Evolutionary conservation across 2,329 filamentous ascomycete genomes (phyloP), one percentile per base, ranked within the genome.

Genomic region (Xylariaceae sp.): DNA sequence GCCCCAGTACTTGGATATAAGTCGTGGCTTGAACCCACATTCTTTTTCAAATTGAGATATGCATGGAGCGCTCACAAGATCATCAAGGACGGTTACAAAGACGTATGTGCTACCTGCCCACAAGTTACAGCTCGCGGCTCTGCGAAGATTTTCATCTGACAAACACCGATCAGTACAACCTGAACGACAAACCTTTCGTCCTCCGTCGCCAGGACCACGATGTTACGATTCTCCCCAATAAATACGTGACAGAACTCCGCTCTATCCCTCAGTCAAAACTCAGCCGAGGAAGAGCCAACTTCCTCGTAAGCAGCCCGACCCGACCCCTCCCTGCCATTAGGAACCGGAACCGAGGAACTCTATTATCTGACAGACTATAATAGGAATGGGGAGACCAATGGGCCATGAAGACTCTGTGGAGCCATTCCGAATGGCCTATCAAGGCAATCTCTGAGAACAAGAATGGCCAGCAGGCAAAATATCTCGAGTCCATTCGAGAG

Each of bases 331-430:
- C n/a, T n/a, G n/a, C n/a, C n/a, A n/a, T n/a, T n/a, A n/a, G n/a
- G n/a, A n/a, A n/a, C n/a, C n/a, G n/a, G n/a, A n/a, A n/a, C n/a
- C n/a, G n/a, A n/a, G n/a, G n/a, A n/a, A n/a, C n/a, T n/a, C n/a
- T n/a, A n/a, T n/a, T n/a, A n/a, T n/a, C n/a, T n/a, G n/a, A n/a
- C 30, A 11, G 14, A 31, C 18, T 36, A 38, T 42, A 3, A 47
- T n/a, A 48, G 45, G 45, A 48, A 22, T 48, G 45, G 45, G 45
- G 45, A n/a, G 45, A 48, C 14, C 45, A 39, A 39, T 48, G 45
- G 45, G 45, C 45, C 10, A 48, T 48, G 45, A 30, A 43, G 5
- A 42, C 39, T 4, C 32, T 48, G 1, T 48, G 45, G 45, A 10
- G 27, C 11, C 45, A 48, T n/a, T 42, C 39, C 5, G 45, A 48